These are phyloP conservation scores for Brasenia schreberi DNA, from an alignment of 164 flowering plant species.

Conservation along the genomic window DNA sequence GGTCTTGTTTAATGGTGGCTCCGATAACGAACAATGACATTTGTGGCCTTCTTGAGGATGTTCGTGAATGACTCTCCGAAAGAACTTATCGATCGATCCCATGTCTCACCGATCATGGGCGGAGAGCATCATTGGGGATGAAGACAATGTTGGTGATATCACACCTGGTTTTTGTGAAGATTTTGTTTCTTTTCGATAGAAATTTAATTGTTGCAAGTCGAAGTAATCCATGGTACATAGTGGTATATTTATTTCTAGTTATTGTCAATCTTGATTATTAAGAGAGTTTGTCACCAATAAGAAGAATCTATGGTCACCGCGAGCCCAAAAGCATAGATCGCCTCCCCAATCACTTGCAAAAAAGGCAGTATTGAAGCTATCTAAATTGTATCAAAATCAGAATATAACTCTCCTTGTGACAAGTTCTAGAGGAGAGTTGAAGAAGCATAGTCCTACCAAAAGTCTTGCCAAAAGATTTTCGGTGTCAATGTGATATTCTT, in stretches of 20 bases:
- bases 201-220: conserved; percentile 46
- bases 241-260: no score
- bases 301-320: conserved; percentile 35
- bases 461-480: conserved; percentile 11
- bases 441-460: not conserved
- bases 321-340: not conserved
- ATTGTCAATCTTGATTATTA: not conserved
- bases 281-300: conserved; percentile 43
- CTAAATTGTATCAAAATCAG: conserved; percentile 19
- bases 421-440: not conserved
- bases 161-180: conserved; percentile 51
- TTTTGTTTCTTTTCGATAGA: conserved; percentile 42
- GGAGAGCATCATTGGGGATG: conserved; percentile 57
- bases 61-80: no score
- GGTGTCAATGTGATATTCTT: conserved; percentile 23
- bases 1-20: no score
- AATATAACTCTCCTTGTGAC: not conserved
- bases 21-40: no score
- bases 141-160: conserved; percentile 52
- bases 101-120: conserved; percentile 81
- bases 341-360: conserved; percentile 15
- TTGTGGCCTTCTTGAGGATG: no score
- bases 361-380: conserved; percentile 26
- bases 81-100: conserved; percentile 37
- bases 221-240: conserved; percentile 53